Conservation (phyloP, 2,329 filamentous ascomycete species). For the Trichoderma cornu-damae region DNA sequence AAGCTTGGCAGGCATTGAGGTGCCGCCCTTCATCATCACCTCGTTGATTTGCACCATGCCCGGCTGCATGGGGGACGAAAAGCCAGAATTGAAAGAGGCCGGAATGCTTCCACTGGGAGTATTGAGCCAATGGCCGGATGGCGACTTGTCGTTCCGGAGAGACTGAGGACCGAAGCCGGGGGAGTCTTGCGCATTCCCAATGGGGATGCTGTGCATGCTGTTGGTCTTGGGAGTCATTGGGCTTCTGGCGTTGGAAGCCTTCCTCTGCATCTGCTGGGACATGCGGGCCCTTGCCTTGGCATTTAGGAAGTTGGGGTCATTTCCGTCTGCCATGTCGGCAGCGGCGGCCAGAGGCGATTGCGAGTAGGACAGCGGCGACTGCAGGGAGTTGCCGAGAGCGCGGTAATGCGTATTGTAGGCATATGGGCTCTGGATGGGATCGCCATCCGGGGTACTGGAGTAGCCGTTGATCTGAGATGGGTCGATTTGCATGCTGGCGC, state of each 20-base stretch:
- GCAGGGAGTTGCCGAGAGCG: slow-evolving; percentile 48
- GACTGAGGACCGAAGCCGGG: slow-evolving; percentile 70
- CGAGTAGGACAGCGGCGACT: slow-evolving; percentile 39
- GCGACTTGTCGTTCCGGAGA: slow-evolving; percentile 75
- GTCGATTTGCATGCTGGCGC: slow-evolving; percentile 55
- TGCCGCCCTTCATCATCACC: slow-evolving; percentile 79
- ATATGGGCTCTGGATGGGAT: slow-evolving; percentile 88
- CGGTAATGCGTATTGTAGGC: slow-evolving; percentile 79
- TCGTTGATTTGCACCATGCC: slow-evolving; percentile 77
- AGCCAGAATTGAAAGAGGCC: slow-evolving; percentile 83
- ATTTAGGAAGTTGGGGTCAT: slow-evolving; percentile 56
- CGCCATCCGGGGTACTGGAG: slow-evolving; percentile 86
- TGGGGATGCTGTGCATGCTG: slow-evolving; percentile 65
- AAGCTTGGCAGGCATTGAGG: slow-evolving; percentile 86
- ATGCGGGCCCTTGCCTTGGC: slow-evolving; percentile 56
- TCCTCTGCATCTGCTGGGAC: slow-evolving; percentile 61
- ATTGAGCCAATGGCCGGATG: slow-evolving; percentile 86
- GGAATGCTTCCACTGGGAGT: slow-evolving; percentile 72
- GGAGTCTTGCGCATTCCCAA: slow-evolving; percentile 58
- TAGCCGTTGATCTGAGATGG: slow-evolving; percentile 70
- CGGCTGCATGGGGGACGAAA: slow-evolving; percentile 72
- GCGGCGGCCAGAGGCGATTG: slow-evolving; percentile 39
- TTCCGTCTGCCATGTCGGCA: slow-evolving; percentile 46
- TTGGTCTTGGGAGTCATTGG: slow-evolving; percentile 87
- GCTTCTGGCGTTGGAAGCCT: slow-evolving; percentile 67